Percentiles rank a stretch among this genome's conserved stretches.
Evolutionary conservation across 2,329 filamentous ascomycete genomes (phyloP).

Genomic region (Colletotrichum eleusines): DNA sequence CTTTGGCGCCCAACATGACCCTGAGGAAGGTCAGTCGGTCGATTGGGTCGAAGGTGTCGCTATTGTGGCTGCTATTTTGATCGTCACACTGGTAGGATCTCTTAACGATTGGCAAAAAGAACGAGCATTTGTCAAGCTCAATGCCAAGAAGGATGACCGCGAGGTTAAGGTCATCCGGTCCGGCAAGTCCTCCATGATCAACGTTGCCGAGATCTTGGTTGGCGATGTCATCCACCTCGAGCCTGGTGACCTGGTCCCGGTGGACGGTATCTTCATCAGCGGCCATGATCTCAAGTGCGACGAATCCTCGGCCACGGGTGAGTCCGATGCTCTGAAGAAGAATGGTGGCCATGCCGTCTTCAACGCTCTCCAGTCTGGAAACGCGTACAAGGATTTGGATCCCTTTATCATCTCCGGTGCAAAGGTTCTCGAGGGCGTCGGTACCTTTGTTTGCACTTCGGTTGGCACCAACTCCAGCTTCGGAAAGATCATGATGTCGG

Average conservation of each 20-base stretch:
- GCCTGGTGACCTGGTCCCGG: constrained; percentile 77
- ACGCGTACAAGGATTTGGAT: constrained; percentile 64
- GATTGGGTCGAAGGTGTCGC: constrained; percentile 78
- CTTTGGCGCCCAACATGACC: constrained; percentile 61
- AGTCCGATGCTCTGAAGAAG: constrained; percentile 80
- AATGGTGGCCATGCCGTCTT: constrained; percentile 69
- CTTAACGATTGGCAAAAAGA: constrained; percentile 78
- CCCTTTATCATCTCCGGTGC: constrained; percentile 73
- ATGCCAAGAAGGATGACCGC: constrained; percentile 72
- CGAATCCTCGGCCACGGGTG: constrained; percentile 79
- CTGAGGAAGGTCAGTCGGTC: constrained; percentile 57
- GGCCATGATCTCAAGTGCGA: constrained; percentile 70
- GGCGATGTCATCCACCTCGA: constrained; percentile 78
- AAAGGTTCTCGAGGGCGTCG: constrained; percentile 66
- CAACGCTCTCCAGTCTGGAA: constrained; percentile 62
- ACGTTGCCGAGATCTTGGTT: constrained; percentile 74
- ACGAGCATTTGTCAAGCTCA: constrained; percentile 73
- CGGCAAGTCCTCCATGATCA: constrained; percentile 72
- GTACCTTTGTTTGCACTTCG: constrained; percentile 66
- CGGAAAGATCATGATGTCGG: constrained; percentile 68
- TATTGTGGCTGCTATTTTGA: constrained; percentile 73
- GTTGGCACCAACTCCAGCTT: constrained; percentile 67
- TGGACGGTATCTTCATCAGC: constrained; percentile 76
- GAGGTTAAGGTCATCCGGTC: constrained; percentile 76
- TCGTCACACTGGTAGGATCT: constrained; percentile 73